These are phyloP conservation scores for Oryza rufipogon DNA, from an alignment of 176 grass and related monocot genomes.

Conservation along the genomic window DNA sequence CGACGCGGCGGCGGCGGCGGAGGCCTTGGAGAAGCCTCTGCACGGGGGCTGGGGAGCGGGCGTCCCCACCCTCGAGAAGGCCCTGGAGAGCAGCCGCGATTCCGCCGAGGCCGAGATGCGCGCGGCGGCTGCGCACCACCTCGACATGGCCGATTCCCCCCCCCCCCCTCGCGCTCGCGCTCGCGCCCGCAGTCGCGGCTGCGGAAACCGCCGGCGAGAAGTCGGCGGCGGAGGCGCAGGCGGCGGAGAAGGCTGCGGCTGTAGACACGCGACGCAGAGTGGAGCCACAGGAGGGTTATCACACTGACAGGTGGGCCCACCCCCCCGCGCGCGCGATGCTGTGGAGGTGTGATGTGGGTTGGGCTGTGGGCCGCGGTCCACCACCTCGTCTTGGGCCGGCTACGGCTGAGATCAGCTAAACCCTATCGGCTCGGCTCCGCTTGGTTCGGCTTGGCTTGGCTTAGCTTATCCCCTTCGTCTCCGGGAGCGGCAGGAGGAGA, in stretches of 20 bases:
- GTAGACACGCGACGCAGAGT: slow-evolving; percentile 2
- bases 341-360: neutral
- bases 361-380: slow-evolving; percentile 42
- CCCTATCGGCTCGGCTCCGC: neutral
- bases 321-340: neutral
- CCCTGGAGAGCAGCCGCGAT: slow-evolving; percentile 46
- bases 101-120: slow-evolving; percentile 45
- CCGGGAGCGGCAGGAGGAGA: neutral
- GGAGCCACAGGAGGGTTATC: neutral
- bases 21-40: slow-evolving; percentile 59
- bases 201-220: slow-evolving; percentile 13
- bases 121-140: slow-evolving; percentile 53
- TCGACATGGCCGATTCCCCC: slow-evolving; percentile 35
- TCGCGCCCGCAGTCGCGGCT: neutral
- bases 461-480: slow-evolving; percentile 44
- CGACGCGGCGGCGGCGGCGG: slow-evolving; percentile 35
- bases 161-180: neutral
- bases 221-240: slow-evolving; percentile 12
- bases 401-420: neutral
- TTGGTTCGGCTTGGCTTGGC: slow-evolving; percentile 7
- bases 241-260: slow-evolving; percentile 43
- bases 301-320: slow-evolving; percentile 30
- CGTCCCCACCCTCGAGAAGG: slow-evolving; percentile 28
- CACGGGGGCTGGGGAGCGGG: slow-evolving; percentile 40
- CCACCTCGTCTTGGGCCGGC: slow-evolving; percentile 31